Evolutionary conservation across 108 stramenopile genomes (phyloP).

Genomic region (Skeletonema menzelii): DNA sequence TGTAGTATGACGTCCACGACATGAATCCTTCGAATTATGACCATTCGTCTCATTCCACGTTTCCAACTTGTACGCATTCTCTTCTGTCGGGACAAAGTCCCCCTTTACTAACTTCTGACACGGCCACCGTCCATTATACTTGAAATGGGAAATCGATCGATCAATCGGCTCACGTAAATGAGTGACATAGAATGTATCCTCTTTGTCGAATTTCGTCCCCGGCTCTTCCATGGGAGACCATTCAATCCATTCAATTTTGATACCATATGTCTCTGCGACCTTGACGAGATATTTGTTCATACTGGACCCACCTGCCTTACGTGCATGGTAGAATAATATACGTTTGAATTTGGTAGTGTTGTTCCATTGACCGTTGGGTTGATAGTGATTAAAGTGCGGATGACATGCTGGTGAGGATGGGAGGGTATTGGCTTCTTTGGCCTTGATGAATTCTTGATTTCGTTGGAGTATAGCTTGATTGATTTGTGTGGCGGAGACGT

Average conservation of each 20-base stretch:
- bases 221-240: slow-evolving; percentile 30
- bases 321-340: slow-evolving; percentile 44
- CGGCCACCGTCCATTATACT: slow-evolving; percentile 45
- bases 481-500: neutral
- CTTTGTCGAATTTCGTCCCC: slow-evolving; percentile 8
- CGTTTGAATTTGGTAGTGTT: slow-evolving; percentile 34
- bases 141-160: slow-evolving; percentile 7
- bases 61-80: slow-evolving; percentile 26
- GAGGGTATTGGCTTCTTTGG: neutral
- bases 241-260: slow-evolving; percentile 17
- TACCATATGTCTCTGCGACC: slow-evolving; percentile 26
- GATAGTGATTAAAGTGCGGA: slow-evolving; percentile 33
- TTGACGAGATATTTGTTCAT: slow-evolving; percentile 31
- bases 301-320: slow-evolving; percentile 37
- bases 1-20: neutral
- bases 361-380: slow-evolving; percentile 20
- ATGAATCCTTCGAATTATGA: neutral
- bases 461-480: neutral
- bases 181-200: slow-evolving; percentile 45
- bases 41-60: slow-evolving; percentile 33
- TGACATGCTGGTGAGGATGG: slow-evolving; percentile 30
- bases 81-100: slow-evolving; percentile 17
- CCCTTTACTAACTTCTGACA: slow-evolving; percentile 8
- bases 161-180: slow-evolving; percentile 38
- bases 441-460: neutral